phyloP scores from a whole-genome alignment of 345 rosid genomes.

The Punica granatum region DNA sequence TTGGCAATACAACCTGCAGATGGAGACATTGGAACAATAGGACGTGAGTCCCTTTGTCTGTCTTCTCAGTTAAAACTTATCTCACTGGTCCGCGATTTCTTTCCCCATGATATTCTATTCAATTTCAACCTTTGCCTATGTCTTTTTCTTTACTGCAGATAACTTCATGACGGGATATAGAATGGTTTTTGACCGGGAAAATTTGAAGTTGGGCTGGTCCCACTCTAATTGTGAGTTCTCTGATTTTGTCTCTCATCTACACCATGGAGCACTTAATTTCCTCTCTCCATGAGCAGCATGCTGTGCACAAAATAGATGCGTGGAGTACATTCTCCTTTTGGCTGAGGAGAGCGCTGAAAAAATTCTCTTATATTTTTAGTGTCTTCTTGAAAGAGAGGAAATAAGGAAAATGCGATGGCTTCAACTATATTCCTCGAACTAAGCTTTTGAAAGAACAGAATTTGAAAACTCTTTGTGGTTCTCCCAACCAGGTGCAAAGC shows the following conservation, averaged over 20 bases:
- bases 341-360: neutral
- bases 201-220: constrained; percentile 82
- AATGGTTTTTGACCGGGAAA: constrained; percentile 78
- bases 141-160: constrained; percentile 36
- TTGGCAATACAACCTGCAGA: constrained; percentile 61
- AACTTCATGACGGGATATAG: constrained; percentile 75
- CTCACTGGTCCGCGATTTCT: too few relatives aligned
- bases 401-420: too few relatives aligned
- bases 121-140: neutral
- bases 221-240: constrained; percentile 58
- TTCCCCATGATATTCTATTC: neutral
- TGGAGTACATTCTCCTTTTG: neutral
- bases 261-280: neutral
- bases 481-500: neutral
- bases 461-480: neutral
- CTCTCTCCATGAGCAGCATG: neutral
- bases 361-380: neutral
- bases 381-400: too few relatives aligned
- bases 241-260: neutral
- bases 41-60: constrained; percentile 43
- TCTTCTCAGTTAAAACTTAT: neutral
- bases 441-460: too few relatives aligned
- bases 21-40: constrained; percentile 53
- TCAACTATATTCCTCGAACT: too few relatives aligned
- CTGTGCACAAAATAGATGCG: neutral